phyloP scores from a whole-genome alignment of 345 rosid genomes.

The Eucalyptus virginea region DNA sequence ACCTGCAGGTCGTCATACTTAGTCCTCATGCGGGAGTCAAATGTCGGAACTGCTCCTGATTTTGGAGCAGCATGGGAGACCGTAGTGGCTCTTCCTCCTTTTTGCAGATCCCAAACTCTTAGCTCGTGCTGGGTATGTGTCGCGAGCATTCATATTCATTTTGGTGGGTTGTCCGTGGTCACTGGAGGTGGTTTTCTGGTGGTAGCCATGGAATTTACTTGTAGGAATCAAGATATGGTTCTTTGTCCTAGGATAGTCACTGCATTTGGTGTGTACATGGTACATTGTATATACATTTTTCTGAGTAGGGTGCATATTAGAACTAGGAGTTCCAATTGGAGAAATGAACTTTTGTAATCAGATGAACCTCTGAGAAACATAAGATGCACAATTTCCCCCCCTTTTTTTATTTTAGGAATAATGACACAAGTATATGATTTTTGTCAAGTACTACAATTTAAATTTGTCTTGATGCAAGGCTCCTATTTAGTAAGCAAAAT shows the following conservation, averaged over 20 bases:
- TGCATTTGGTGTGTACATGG: slow-evolving; percentile 41
- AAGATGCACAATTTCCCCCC: not conserved
- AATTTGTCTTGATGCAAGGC: not conserved
- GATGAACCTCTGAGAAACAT: not conserved
- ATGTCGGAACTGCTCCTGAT: slow-evolving; percentile 8
- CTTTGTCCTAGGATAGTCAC: slow-evolving; percentile 33
- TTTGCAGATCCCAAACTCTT: slow-evolving; percentile 5
- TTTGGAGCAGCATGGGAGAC: slow-evolving; percentile 39
- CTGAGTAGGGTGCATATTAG: not conserved
- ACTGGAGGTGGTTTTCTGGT: slow-evolving; percentile 11
- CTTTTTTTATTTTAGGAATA: not conserved
- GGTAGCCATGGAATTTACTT: not conserved
- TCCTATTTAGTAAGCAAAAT: not conserved
- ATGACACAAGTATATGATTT: not conserved
- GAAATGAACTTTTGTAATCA: not conserved
- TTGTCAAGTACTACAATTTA: not conserved
- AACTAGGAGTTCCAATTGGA: not conserved
- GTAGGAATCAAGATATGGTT: slow-evolving; percentile 79
- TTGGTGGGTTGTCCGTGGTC: slow-evolving; percentile 36
- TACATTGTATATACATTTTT: not conserved
- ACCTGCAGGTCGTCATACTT: slow-evolving; percentile 67
- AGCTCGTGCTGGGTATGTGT: slow-evolving; percentile 26
- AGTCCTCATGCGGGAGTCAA: slow-evolving; percentile 51
- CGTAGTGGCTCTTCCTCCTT: slow-evolving; percentile 23
- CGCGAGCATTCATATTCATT: slow-evolving; percentile 18